Conservation (phyloP, 768 basidiomycete species). For the Boletus huronensis region DNA sequence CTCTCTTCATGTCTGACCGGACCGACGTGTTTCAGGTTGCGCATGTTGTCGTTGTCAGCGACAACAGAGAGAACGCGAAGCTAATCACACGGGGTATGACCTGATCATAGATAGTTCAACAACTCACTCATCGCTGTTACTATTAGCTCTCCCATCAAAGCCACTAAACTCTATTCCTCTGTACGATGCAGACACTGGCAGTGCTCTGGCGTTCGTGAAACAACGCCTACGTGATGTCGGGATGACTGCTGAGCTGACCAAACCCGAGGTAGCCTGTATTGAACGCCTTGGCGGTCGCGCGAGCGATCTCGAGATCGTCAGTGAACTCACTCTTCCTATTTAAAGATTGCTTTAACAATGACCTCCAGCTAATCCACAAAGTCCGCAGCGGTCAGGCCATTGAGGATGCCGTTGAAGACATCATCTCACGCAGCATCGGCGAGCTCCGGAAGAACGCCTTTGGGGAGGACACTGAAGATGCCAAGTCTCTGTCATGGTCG, state of each 20-base stretch:
- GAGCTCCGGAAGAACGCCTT: constrained; percentile 91
- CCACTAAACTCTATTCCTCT: constrained; percentile 76
- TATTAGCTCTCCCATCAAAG: constrained; percentile 74
- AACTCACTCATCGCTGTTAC: background rate
- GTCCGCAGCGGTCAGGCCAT: constrained; percentile 69
- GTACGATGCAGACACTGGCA: constrained; percentile 80
- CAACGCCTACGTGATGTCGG: constrained; percentile 67
- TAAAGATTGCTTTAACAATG: background rate
- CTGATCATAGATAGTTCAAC: background rate
- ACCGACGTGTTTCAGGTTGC: constrained; percentile 57
- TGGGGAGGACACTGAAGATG: constrained; percentile 88
- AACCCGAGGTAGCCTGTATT: constrained; percentile 55
- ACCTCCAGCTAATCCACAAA: constrained; percentile 74
- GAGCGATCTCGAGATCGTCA: constrained; percentile 80
- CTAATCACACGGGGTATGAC: constrained; percentile 70
- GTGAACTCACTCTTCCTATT: constrained; percentile 22
- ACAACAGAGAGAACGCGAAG: constrained; percentile 86
- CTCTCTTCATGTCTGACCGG: background rate
- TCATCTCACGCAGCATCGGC: constrained; percentile 71
- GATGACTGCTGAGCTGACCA: constrained; percentile 49
- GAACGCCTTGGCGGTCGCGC: constrained; percentile 85
- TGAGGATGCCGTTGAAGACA: constrained; percentile 85
- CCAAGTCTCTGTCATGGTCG: constrained; percentile 78
- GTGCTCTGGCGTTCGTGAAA: constrained; percentile 76
- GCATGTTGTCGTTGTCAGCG: constrained; percentile 87